Evolutionary conservation across 129 eudicot genomes (phyloP), one percentile per base, ranked within the genome.

Genomic region (Artemisia tridentata): DNA sequence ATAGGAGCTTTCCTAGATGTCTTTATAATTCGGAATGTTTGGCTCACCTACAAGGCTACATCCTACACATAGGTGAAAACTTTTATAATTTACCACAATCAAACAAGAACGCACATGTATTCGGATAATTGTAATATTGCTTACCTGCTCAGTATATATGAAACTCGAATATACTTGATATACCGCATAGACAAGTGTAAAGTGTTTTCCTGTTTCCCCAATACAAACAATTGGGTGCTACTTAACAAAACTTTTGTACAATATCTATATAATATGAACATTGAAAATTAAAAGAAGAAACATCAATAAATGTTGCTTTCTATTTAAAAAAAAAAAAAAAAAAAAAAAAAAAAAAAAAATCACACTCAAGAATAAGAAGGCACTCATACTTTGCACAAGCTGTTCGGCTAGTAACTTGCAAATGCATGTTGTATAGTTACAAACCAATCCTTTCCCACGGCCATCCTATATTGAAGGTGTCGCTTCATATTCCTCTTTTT

Each of bases 321-420:
- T 69, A 29, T 61, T 14, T 14, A 27, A 60, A 60, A 58, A 56
- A 56, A 59, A 15, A 1, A 45, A 14, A 25, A 45, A 29, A 21
- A 47, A 46, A 46, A 38, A 58, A 45, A 12, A 7, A 43, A 57
- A 47, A n/a, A 46, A 18, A 34, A 0, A 62, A 16, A 48, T 61
- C 63, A 61, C 63, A 72, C 69, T 61, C 77, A 25, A 62, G 69
- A 72, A 72, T 49, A 27, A 21, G 4, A 72, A 29, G 61, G 31
- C 69, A 72, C 51, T 72, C 77, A 10, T 61, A 61, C 21, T 72
- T 61, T 72, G 50, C 76, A 59, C 68, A 13, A 59, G 68, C 51
- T 60, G 76, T 61, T 71, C 15, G 11, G 68, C 23, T 38, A 31
- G 20, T 50, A 41, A 64, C 69, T 18, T 29, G 19, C 55, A 45